Evolutionary conservation across 179 eudicot species (phyloP).

Genomic region (Nepenthes alata): DNA sequence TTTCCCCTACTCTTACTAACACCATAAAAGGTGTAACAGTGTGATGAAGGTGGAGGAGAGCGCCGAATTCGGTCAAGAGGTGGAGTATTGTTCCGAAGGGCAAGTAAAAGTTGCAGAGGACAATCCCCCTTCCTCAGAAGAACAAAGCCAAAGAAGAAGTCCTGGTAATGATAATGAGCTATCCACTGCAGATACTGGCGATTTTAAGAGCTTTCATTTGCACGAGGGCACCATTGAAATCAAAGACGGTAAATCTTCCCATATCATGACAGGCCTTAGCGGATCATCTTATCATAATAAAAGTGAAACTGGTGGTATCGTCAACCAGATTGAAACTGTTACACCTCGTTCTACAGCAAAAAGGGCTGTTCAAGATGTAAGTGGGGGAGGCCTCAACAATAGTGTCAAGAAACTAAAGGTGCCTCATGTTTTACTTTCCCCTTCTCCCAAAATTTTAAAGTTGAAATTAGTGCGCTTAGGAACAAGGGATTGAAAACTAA

Average conservation of each 20-base stretch:
- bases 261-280: conserved; percentile 1
- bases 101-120: conserved; percentile 5
- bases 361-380: conserved; percentile 16
- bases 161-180: background rate
- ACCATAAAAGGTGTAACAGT: conserved; percentile 6
- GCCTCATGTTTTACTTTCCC: background rate
- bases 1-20: too few relatives aligned
- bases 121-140: conserved; percentile 13
- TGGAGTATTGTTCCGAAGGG: conserved; percentile 10
- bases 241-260: background rate
- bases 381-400: conserved; percentile 15
- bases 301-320: conserved; percentile 9
- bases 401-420: conserved; percentile 29
- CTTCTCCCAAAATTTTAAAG: background rate
- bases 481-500: background rate
- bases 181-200: background rate
- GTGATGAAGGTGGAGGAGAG: conserved; percentile 13
- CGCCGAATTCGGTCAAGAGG: conserved; percentile 1
- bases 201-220: conserved; percentile 6
- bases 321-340: conserved; percentile 1
- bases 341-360: conserved; percentile 20
- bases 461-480: background rate
- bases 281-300: conserved; percentile 5
- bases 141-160: background rate
- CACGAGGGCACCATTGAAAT: background rate